Evolutionary conservation across 202 grass and related monocot species (phyloP).

Genomic region (Digitaria exilis): DNA sequence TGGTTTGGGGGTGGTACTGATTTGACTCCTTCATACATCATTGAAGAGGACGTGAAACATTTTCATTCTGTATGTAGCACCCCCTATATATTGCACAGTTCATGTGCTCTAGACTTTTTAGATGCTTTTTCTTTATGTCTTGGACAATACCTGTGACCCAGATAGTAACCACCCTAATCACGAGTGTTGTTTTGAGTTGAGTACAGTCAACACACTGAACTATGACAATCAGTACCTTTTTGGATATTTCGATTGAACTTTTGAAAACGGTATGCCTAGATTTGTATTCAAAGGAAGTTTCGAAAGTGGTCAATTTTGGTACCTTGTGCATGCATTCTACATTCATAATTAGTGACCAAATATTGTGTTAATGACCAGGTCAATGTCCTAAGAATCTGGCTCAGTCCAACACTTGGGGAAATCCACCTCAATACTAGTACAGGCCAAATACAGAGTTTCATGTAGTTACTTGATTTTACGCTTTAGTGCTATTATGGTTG

Average conservation of each 20-base stretch:
- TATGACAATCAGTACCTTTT: too few relatives aligned
- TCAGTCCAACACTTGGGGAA: neutral
- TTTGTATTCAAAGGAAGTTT: too few relatives aligned
- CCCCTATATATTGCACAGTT: conserved; percentile 6
- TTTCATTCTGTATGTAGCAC: conserved; percentile 73
- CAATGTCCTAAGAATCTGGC: too few relatives aligned
- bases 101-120: neutral
- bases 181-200: too few relatives aligned
- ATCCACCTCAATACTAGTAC: neutral
- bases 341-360: too few relatives aligned
- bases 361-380: too few relatives aligned
- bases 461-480: neutral
- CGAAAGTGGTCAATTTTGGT: too few relatives aligned
- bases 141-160: neutral
- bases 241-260: too few relatives aligned
- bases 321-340: too few relatives aligned
- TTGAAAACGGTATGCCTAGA: too few relatives aligned
- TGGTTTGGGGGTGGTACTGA: conserved; percentile 99
- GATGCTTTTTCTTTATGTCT: neutral
- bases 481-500: neutral
- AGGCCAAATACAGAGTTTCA: neutral
- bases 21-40: conserved; percentile 90
- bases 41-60: conserved; percentile 99
- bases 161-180: neutral
- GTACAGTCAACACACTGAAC: too few relatives aligned